Evolutionary conservation across 208 protist genomes (phyloP).

Genomic region (Crithidia acanthocephali): DNA sequence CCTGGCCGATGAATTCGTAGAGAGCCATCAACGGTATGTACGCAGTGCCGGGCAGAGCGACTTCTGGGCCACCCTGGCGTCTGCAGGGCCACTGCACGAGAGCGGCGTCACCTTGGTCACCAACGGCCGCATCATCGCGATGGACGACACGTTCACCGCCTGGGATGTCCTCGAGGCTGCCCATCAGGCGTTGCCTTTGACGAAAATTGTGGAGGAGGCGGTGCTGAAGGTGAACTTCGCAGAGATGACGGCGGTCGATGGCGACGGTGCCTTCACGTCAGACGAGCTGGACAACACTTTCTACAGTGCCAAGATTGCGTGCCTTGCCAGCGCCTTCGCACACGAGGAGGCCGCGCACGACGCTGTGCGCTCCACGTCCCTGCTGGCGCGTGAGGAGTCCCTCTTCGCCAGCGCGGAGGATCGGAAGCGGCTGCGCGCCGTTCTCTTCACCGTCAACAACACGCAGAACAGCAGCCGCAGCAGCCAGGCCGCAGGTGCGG

Average conservation of each 20-base stretch:
- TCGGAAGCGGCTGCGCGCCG: conserved; percentile 5
- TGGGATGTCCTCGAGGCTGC: conserved; percentile 43
- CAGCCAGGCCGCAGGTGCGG: neutral
- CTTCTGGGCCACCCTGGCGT: conserved; percentile 10
- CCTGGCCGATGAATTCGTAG: neutral
- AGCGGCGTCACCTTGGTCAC: conserved; percentile 24
- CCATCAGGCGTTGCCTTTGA: conserved; percentile 24
- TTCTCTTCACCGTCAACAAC: conserved; percentile 26
- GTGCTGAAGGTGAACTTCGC: conserved; percentile 47
- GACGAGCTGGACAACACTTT: conserved; percentile 45
- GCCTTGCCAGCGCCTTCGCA: conserved; percentile 31
- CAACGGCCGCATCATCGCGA: conserved; percentile 56
- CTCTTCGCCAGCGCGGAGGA: conserved; percentile 9
- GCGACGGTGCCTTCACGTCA: conserved; percentile 15
- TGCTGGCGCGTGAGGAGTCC: conserved; percentile 11
- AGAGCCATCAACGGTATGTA: neutral
- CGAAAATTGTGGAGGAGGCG: conserved; percentile 20
- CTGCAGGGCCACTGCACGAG: neutral
- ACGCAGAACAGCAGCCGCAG: neutral
- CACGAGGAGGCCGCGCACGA: neutral
- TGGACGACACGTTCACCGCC: conserved; percentile 41
- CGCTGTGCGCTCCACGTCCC: neutral
- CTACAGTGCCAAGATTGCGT: conserved; percentile 47
- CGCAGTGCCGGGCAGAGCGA: neutral
- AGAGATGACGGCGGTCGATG: conserved; percentile 25